Evolutionary conservation across 805 yeast species (phyloP).

Genomic region (Candida easanensis): DNA sequence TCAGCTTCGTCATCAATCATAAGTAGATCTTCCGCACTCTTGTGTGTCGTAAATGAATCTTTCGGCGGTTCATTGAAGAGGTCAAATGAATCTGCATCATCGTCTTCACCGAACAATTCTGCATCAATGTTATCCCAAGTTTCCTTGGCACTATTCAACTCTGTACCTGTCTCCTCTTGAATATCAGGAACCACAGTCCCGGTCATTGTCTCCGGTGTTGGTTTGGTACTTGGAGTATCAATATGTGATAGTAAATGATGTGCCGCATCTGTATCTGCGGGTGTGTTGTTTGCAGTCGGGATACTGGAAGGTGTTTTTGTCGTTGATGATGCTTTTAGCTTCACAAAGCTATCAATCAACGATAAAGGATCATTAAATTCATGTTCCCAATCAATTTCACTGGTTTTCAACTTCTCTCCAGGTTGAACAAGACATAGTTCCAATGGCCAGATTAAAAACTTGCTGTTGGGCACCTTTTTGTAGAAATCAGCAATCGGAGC

Average conservation of each 20-base stretch:
- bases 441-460: conserved; percentile 71
- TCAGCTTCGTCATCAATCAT: conserved; percentile 30
- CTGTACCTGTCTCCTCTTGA: neutral
- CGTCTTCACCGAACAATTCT: conserved; percentile 33
- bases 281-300: conserved; percentile 27
- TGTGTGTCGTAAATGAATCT: neutral
- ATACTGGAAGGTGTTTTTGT: conserved; percentile 34
- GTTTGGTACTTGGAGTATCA: conserved; percentile 11
- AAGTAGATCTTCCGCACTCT: conserved; percentile 25
- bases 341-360: conserved; percentile 38
- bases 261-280: conserved; percentile 13
- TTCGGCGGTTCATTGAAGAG: conserved; percentile 19
- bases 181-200: neutral
- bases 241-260: conserved; percentile 2
- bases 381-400: neutral
- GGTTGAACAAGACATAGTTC: conserved; percentile 61
- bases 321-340: conserved; percentile 36
- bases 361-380: conserved; percentile 28
- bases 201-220: conserved; percentile 7
- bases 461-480: conserved; percentile 46
- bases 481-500: conserved; percentile 59
- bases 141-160: conserved; percentile 5
- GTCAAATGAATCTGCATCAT: conserved; percentile 29
- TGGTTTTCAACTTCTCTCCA: conserved; percentile 18
- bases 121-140: conserved; percentile 31